Evolutionary conservation across 768 basidiomycete species (phyloP).

Genomic region (Daedalea quercina): DNA sequence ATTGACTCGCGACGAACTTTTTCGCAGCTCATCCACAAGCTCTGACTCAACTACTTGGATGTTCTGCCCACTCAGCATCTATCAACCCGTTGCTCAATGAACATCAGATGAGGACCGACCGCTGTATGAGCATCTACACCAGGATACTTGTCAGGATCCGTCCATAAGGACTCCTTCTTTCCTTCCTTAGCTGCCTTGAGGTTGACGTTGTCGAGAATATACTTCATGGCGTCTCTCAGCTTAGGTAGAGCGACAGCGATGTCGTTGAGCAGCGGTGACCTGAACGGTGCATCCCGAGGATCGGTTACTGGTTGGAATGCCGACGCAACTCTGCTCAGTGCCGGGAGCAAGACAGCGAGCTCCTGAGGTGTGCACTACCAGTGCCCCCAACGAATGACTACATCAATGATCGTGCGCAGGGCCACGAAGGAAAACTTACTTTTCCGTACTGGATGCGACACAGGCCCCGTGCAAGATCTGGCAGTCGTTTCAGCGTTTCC

Average conservation of each 20-base stretch:
- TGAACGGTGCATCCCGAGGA: constrained; percentile 41
- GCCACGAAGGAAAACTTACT: constrained; percentile 32
- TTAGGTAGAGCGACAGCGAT: constrained; percentile 65
- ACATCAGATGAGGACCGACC: constrained; percentile 34
- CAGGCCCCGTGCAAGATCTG: constrained; percentile 83
- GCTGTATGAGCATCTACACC: constrained; percentile 50
- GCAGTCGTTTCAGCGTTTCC: constrained; percentile 63
- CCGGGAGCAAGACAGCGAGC: constrained; percentile 64
- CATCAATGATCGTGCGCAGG: no score
- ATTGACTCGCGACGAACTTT: constrained; percentile 34
- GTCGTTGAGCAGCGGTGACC: constrained; percentile 59
- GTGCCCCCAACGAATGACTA: no score
- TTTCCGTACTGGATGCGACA: constrained; percentile 89
- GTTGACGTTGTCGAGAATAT: constrained; percentile 50
- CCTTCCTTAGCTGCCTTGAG: constrained; percentile 59
- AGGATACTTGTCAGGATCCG: constrained; percentile 42
- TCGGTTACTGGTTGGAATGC: constrained; percentile 47
- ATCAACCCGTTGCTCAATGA: not conserved
- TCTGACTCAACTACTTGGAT: constrained; percentile 65
- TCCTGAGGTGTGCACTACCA: constrained; percentile 89
- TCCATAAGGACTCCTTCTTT: constrained; percentile 68
- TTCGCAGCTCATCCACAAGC: constrained; percentile 65
- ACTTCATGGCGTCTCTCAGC: constrained; percentile 46
- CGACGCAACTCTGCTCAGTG: constrained; percentile 63
- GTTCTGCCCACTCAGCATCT: constrained; percentile 36